Percentiles rank a stretch among this genome's conserved stretches.
Evolutionary conservation across 306 rosid genomes (phyloP).

Genomic region (cucumber (Cucumis sativus)): DNA sequence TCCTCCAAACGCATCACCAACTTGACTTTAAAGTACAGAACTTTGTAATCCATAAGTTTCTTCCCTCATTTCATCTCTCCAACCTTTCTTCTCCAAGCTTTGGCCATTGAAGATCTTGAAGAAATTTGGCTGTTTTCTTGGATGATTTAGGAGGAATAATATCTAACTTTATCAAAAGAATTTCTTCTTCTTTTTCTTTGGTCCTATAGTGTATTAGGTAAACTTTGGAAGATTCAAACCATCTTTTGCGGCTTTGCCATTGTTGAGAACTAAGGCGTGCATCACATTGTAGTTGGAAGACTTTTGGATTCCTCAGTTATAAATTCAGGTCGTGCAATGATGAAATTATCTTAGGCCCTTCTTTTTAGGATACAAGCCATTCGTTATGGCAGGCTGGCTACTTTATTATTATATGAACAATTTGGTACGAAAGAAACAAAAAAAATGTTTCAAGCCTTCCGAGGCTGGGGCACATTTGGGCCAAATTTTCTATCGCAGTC

Average conservation of each 20-base stretch:
- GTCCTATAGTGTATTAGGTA: not conserved
- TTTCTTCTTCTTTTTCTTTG: not conserved
- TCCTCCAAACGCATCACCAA: not conserved
- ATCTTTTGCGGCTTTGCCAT: not conserved
- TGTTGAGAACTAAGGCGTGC: not conserved
- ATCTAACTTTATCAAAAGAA: not conserved
- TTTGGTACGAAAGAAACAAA: conserved; percentile 2
- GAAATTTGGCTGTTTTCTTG: not conserved
- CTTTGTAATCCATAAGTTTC: not conserved
- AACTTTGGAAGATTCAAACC: not conserved
- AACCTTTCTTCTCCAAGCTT: not conserved
- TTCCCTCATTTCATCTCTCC: not conserved
- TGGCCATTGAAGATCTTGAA: not conserved
- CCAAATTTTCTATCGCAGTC: not conserved
- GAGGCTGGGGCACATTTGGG: not conserved
- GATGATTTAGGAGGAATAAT: not conserved
- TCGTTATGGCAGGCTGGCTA: not conserved
- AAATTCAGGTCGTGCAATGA: not conserved
- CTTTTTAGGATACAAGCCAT: not conserved
- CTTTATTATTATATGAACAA: not conserved
- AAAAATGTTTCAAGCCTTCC: not conserved
- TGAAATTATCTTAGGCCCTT: not conserved
- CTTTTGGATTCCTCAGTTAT: not conserved
- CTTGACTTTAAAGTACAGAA: not conserved
- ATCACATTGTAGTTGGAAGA: not conserved